Base-by-base conservation (phyloP, 768 basidiomycete species). In the Agaricus subrufescens region DNA sequence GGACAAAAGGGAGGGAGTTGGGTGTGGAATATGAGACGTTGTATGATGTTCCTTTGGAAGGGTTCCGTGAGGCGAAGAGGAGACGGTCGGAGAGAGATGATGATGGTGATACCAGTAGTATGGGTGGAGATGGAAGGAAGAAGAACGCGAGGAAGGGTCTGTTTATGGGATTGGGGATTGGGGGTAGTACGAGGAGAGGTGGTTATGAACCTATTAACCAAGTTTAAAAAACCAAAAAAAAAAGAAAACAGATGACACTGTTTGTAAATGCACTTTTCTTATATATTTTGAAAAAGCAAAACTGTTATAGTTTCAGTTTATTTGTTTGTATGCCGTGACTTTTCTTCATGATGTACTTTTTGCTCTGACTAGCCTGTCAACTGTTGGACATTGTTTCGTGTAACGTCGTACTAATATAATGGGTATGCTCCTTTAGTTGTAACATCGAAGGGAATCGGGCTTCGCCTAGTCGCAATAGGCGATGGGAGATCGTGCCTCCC, bases 1-100 rank as follows among this genome's bases (percentile, higher is more conserved):
- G 96, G 96, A 84, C 84, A 48, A 81, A 81, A 54, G 92, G 94
- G 25, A 77, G 77, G 58, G 90, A 92, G 69, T 73, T 96, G 26
- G 92, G 91, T 2, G 90, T 99, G 46, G 87, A 95, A 67, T 99
- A 97, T 72, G 90, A 91, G 52, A 75, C 78, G 61, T 67, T 97
- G 67, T 96, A 95, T 72, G 92, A 94, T 70, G 84, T 98, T 26
- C 94, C 95, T 4, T 60, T 75, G 2, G 94, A 94, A 66, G 94
- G 94, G 11, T 93, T 94, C 67, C 69, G 71, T 51, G 89, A 90
- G 69, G 89, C 85, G 61, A 85, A 87, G 73, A 73, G 68, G 67
- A 74, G 77, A 67, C 76, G 77, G 63, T 76, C 80, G 39, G 54
- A 56, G 66, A 71, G 71, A 65, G 87, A 87, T 63, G 85, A 82